Base-by-base conservation (phyloP, 768 basidiomycete genomes). In the Tulasnella calospora region DNA sequence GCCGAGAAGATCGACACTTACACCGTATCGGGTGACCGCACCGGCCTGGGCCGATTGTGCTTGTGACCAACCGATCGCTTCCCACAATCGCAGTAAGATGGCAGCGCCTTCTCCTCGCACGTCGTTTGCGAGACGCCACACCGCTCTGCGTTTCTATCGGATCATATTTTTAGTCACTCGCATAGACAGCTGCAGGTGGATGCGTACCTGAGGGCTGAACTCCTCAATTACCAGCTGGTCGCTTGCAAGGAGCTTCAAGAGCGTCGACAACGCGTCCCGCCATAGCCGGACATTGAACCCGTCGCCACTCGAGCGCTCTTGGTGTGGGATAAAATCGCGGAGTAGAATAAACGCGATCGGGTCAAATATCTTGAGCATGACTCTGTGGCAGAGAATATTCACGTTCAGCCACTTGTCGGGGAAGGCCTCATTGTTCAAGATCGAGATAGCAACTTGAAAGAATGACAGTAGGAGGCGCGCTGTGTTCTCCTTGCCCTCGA, bases 81-180 rank as follows among this genome's bases (percentile, higher is more conserved):
- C 90, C 97, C 97, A 99, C 7, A 96, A 85, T 41, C 88, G 90
- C 21, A 92, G 84, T 69, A 98, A 84, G 77, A 97, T 90, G 8
- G 89, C 86, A 1, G 95, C 92, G 21, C 95, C 96, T 83, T 97
- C 94, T 13, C 95, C 96, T 33, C 97, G 90, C 82, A 98, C 90
- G 85, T 99, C 97, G 36, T 96, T 96, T 7, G 94, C 95, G n/a
- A 98, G 89, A 47, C 94, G 90, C 96, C 96, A 98, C 13, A 96
- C 94, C 3, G 96, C 94, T 61, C 96, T 91, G 57, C 95, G 93
- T 91, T 95, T 95, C 94, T 98, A 78, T 3, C 71, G 21, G 72
- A 47, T 17, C 17, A 70, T 17, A 74, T 74, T 69, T 38, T 79
- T 46, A 47, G 46, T 47, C 36, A 79, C 77, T 77, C 27, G 44